phyloP scores from a whole-genome alignment of 106 monocot species.

The Ottelia alismoides region DNA sequence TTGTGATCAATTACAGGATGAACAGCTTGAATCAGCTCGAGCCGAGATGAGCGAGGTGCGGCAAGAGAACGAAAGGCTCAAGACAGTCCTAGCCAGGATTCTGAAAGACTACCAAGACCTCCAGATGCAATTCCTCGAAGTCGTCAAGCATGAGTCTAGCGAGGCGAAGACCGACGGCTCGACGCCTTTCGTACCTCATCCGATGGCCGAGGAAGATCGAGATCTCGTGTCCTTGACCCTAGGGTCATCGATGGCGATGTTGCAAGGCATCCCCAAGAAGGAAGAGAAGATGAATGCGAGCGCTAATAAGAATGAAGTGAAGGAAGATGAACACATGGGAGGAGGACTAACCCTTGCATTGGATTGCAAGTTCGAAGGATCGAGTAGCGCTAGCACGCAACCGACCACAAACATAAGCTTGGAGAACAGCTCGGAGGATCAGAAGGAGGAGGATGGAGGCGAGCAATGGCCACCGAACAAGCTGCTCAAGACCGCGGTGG shows the following conservation, averaged over 20 bases:
- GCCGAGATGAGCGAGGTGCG: constrained; percentile 52
- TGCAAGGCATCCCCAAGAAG: constrained; percentile 15
- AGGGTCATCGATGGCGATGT: too few relatives aligned
- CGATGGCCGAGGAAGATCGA: constrained; percentile 16
- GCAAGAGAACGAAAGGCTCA: constrained; percentile 70
- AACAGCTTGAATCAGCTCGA: constrained; percentile 43
- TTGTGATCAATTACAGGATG: too few relatives aligned
- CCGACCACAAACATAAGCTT: constrained; percentile 10
- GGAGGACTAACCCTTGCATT: constrained; percentile 41
- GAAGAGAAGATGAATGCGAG: constrained; percentile 11
- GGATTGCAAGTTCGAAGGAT: constrained; percentile 32
- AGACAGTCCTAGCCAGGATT: too few relatives aligned
- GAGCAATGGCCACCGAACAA: constrained; percentile 33
- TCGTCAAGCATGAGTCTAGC: constrained; percentile 22
- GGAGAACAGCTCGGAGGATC: constrained; percentile 3
- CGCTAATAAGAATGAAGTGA: too few relatives aligned
- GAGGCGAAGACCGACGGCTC: constrained; percentile 1
- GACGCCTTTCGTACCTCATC: too few relatives aligned
- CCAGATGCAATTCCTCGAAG: constrained; percentile 45
- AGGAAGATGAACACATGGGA: not conserved
- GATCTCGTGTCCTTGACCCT: constrained; percentile 54
- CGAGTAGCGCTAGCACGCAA: constrained; percentile 3
- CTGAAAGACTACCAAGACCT: constrained; percentile 73
- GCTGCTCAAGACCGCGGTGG: constrained; percentile 18
- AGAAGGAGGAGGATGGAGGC: constrained; percentile 4